These are phyloP conservation scores for Stagonosporopsis vannaccii DNA, from an alignment of 2,329 filamentous ascomycete genomes.

Conservation along the genomic window DNA sequence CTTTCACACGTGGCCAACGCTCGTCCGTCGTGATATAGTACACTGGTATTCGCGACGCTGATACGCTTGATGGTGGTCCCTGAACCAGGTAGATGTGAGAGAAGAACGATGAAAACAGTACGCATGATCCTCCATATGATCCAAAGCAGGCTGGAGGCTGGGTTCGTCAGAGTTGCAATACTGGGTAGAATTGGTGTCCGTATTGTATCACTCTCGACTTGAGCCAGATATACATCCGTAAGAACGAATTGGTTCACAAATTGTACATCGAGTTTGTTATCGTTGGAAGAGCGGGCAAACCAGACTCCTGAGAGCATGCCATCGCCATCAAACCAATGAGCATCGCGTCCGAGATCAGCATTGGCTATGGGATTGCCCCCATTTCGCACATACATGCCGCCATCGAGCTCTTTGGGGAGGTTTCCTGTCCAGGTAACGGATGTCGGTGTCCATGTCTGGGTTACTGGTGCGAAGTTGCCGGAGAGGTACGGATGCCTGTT, in stretches of 20 bases:
- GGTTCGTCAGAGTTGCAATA: constrained; percentile 70
- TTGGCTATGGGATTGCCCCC: constrained; percentile 73
- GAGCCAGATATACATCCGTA: constrained; percentile 70
- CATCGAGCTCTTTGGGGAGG: constrained; percentile 70
- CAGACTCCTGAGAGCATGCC: constrained; percentile 75
- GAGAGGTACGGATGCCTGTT: constrained; percentile 62
- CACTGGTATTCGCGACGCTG: constrained; percentile 72
- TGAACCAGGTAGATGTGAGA: constrained; percentile 66
- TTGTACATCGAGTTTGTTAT: constrained; percentile 60
- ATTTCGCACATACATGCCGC: constrained; percentile 76
- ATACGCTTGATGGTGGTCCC: constrained; percentile 68
- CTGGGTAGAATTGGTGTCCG: constrained; percentile 69
- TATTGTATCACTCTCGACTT: constrained; percentile 56
- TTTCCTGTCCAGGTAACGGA: constrained; percentile 64
- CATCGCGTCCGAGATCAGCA: constrained; percentile 65
- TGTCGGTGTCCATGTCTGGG: constrained; percentile 62
- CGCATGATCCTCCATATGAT: constrained; percentile 63
- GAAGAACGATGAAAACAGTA: constrained; percentile 64
- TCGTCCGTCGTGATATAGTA: constrained; percentile 72
- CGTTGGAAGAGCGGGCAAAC: constrained; percentile 56
- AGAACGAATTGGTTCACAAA: constrained; percentile 75
- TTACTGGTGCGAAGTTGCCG: constrained; percentile 74
- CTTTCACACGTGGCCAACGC: constrained; percentile 75
- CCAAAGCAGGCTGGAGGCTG: constrained; percentile 60
- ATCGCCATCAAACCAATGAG: constrained; percentile 79